Evolutionary conservation across 2,329 filamentous ascomycete species (phyloP).

Genomic region (Aspergillus caelatus): DNA sequence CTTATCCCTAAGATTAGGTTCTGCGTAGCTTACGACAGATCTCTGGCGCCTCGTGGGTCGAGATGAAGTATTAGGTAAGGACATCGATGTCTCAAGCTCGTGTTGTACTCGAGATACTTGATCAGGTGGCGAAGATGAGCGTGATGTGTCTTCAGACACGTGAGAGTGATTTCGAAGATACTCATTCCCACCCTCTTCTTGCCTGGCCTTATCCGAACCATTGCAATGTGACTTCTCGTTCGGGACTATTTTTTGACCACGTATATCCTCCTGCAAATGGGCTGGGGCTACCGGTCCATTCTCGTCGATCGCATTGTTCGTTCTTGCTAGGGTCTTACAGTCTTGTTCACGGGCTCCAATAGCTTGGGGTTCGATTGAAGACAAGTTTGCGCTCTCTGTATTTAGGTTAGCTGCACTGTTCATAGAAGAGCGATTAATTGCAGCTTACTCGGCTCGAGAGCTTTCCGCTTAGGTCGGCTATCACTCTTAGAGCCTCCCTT

Average conservation of each 20-base stretch:
- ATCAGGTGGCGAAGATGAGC: not conserved
- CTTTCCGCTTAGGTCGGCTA: conserved; percentile 32
- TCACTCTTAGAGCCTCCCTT: conserved; percentile 19
- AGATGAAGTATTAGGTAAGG: conserved; percentile 55
- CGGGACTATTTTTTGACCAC: too few relatives aligned
- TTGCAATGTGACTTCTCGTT: not conserved
- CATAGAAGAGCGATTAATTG: not conserved
- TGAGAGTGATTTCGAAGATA: not conserved
- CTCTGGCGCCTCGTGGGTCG: conserved; percentile 69
- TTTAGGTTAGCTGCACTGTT: conserved; percentile 16
- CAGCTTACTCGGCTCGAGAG: conserved; percentile 48
- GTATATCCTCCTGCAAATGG: not conserved
- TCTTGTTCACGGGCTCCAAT: not conserved
- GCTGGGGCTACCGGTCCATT: not conserved
- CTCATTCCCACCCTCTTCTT: not conserved
- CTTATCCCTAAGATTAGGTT: conserved; percentile 79
- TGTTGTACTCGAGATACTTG: not conserved
- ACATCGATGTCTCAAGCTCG: not conserved
- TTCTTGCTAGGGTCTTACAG: not conserved
- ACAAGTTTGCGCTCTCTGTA: conserved; percentile 54
- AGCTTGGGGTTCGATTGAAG: conserved; percentile 30
- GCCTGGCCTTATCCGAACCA: not conserved
- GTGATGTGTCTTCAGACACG: not conserved
- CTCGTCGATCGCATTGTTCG: not conserved
- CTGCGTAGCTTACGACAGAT: conserved; percentile 75